Evolutionary conservation across 1,284 basidiomycete genomes (phyloP).

Genomic region (Irpex lacteus): DNA sequence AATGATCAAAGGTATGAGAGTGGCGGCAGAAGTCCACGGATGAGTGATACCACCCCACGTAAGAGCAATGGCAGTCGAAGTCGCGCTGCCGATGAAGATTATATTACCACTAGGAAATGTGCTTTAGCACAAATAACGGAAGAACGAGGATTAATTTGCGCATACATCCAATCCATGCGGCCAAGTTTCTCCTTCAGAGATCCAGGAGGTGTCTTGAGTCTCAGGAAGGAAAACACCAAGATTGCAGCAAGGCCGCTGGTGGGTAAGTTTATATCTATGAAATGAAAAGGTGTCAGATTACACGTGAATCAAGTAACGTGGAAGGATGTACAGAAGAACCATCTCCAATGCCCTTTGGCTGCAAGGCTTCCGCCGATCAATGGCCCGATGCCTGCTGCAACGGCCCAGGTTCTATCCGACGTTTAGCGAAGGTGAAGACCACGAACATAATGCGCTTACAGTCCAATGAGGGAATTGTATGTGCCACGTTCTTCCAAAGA

Average conservation of each 20-base stretch:
- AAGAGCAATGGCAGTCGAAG: conserved; percentile 31
- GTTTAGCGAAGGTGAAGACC: neutral
- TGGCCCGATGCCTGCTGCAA: conserved; percentile 21
- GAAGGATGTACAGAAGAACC: conserved; percentile 10
- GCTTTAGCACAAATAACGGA: too few relatives aligned
- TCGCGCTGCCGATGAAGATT: conserved; percentile 32
- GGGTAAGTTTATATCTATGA: conserved; percentile 9
- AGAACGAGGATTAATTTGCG: neutral
- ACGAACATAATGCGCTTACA: conserved; percentile 14
- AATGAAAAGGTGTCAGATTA: neutral
- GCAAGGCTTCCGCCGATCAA: conserved; percentile 6
- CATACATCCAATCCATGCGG: conserved; percentile 14
- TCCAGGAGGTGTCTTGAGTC: conserved; percentile 7
- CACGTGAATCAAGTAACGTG: too few relatives aligned
- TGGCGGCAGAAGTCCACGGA: conserved; percentile 33
- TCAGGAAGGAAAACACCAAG: conserved; percentile 7
- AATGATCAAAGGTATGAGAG: conserved; percentile 22
- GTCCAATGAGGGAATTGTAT: conserved; percentile 31
- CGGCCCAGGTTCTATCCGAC: conserved; percentile 27
- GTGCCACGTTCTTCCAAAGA: conserved; percentile 38
- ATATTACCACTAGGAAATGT: conserved; percentile 30
- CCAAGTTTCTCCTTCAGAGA: conserved; percentile 5
- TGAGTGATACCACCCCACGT: conserved; percentile 36
- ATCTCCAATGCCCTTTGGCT: conserved; percentile 7
- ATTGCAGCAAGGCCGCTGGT: conserved; percentile 3